These are phyloP conservation scores for Mycena alexandri DNA, from an alignment of 768 basidiomycete genomes.

Conservation along the genomic window DNA sequence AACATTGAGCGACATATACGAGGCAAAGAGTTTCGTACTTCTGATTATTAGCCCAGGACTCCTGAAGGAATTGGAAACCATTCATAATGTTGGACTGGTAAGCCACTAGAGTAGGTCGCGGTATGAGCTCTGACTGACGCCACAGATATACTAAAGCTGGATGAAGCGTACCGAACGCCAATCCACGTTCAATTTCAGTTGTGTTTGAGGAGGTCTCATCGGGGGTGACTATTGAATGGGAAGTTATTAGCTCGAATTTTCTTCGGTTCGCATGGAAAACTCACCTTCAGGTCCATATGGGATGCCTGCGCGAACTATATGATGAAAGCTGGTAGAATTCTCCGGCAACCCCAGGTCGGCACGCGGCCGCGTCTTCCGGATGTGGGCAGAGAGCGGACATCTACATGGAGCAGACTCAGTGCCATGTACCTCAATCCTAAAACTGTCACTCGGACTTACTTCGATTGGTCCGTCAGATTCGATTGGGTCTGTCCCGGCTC, in stretches of 20 bases:
- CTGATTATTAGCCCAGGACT: conserved; percentile 32
- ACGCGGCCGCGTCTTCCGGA: conserved; percentile 41
- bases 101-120: conserved; percentile 22
- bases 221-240: conserved; percentile 8
- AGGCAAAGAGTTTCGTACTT: conserved; percentile 12
- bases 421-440: too few species aligned
- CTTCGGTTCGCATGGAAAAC: too few species aligned
- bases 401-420: background rate
- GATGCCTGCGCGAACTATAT: conserved; percentile 49
- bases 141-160: background rate
- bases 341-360: conserved; percentile 37
- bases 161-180: conserved; percentile 2
- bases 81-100: conserved; percentile 32
- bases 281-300: conserved; percentile 47
- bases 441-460: too few species aligned
- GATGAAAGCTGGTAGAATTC: conserved; percentile 25
- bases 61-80: conserved; percentile 35
- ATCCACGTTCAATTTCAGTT: background rate
- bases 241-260: background rate
- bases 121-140: background rate
- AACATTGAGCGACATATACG: background rate
- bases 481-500: too few species aligned
- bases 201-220: conserved; percentile 3
- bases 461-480: too few species aligned
- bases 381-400: conserved; percentile 31